phyloP scores from a whole-genome alignment of 2,329 filamentous ascomycete species.

The Curvularia lunata region DNA sequence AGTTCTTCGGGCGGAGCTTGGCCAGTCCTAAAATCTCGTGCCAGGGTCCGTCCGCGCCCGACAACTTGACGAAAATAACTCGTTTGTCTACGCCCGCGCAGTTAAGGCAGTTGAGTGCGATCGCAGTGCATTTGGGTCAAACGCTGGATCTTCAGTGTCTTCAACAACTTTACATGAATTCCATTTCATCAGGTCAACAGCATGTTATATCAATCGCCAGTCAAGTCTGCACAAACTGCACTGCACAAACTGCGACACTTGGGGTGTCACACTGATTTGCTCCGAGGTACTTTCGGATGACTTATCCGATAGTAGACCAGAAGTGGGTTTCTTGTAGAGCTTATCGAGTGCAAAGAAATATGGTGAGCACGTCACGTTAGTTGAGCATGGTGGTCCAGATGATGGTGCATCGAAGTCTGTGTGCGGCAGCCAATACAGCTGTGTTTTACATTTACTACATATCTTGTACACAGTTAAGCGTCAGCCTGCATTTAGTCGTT shows the following conservation, averaged over 20 bases:
- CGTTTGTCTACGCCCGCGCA: slow-evolving; percentile 5
- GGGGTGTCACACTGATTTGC: background rate
- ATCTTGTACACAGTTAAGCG: slow-evolving; percentile 25
- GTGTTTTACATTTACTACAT: slow-evolving; percentile 15
- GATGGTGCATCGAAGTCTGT: background rate
- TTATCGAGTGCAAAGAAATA: background rate
- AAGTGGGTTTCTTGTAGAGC: background rate
- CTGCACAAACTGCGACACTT: background rate
- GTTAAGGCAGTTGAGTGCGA: background rate
- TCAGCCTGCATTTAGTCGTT: slow-evolving; percentile 32
- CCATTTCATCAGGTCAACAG: background rate
- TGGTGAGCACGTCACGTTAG: background rate
- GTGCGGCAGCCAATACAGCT: background rate
- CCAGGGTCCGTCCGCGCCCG: slow-evolving; percentile 23
- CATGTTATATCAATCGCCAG: background rate
- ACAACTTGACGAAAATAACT: slow-evolving; percentile 26
- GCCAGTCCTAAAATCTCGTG: slow-evolving; percentile 26
- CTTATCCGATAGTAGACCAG: background rate
- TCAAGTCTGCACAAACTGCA: background rate
- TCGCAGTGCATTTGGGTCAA: background rate
- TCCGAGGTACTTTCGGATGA: background rate
- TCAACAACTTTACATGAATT: background rate
- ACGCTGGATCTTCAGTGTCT: background rate
- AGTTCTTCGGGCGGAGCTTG: slow-evolving; percentile 30
- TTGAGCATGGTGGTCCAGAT: background rate